Conservation (phyloP, 495 filamentous ascomycete genomes). For the Usnea hakonensis region DNA sequence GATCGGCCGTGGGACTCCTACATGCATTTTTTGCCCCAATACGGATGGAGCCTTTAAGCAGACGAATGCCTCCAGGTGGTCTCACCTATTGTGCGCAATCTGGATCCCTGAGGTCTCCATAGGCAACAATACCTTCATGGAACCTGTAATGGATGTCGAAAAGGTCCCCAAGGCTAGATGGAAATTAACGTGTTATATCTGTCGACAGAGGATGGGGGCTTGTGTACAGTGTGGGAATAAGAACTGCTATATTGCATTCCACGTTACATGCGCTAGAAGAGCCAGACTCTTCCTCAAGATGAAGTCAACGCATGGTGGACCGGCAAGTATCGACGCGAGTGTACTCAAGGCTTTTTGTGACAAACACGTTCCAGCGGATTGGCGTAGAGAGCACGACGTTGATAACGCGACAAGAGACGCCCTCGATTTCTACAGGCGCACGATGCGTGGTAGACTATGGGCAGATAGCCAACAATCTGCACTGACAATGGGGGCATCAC, state of each 20-base stretch:
- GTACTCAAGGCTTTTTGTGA: slow-evolving; percentile 93
- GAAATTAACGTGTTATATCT: slow-evolving; percentile 95
- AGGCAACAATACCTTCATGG: slow-evolving; percentile 96
- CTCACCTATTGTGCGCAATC: slow-evolving; percentile 90
- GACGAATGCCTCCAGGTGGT: slow-evolving; percentile 90
- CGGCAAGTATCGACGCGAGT: slow-evolving; percentile 78
- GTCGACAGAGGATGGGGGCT: slow-evolving; percentile 92
- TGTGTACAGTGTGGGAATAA: slow-evolving; percentile 99
- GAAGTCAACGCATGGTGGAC: slow-evolving; percentile 78
- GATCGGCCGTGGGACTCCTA: slow-evolving; percentile 82
- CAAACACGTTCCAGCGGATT: slow-evolving; percentile 87
- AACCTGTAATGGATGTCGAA: slow-evolving; percentile 95
- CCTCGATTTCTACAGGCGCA: slow-evolving; percentile 74
- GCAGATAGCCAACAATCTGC: slow-evolving; percentile 83
- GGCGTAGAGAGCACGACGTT: slow-evolving; percentile 76
- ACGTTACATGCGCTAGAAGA: slow-evolving; percentile 89
- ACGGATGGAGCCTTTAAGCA: slow-evolving; percentile 98
- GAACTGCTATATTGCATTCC: slow-evolving; percentile 94
- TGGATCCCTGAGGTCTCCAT: slow-evolving; percentile 97
- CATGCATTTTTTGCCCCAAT: slow-evolving; percentile 97
- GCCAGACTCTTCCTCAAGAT: slow-evolving; percentile 89
- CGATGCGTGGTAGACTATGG: slow-evolving; percentile 82
- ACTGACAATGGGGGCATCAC: slow-evolving; percentile 63
- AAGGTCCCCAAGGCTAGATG: slow-evolving; percentile 90
- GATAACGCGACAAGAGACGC: slow-evolving; percentile 58